Conservation (phyloP, 108 stramenopile species). For the Nitzschia sp. region DNA sequence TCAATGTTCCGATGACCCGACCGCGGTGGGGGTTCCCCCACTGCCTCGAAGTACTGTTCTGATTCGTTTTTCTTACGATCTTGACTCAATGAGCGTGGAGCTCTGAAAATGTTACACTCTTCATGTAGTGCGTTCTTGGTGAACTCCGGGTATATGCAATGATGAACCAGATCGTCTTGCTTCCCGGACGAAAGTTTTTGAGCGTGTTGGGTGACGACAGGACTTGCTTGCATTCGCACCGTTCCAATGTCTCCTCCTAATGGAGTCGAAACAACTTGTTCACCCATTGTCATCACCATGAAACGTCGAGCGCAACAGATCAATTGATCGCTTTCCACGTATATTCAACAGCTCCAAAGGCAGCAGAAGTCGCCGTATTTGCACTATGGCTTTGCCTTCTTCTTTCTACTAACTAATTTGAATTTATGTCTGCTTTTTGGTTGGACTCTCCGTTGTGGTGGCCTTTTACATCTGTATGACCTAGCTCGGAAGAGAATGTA, state of each 20-base stretch:
- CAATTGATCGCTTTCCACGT: too few relatives aligned
- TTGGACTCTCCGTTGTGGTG: too few relatives aligned
- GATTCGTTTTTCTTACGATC: constrained; percentile 61
- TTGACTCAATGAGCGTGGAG: constrained; percentile 32
- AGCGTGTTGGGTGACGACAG: neutral
- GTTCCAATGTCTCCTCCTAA: neutral
- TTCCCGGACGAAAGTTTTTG: neutral
- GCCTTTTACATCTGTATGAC: too few relatives aligned
- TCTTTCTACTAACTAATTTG: too few relatives aligned
- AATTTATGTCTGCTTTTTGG: too few relatives aligned
- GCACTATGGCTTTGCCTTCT: too few relatives aligned
- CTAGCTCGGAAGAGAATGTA: too few relatives aligned
- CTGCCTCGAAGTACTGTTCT: constrained; percentile 73
- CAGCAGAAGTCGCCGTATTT: too few relatives aligned
- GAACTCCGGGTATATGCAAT: neutral
- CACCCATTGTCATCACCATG: neutral
- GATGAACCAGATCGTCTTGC: too few relatives aligned
- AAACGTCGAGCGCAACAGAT: neutral
- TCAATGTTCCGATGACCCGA: constrained; percentile 35
- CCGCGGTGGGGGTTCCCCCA: constrained; percentile 57
- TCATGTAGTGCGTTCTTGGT: constrained; percentile 5
- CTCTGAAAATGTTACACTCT: neutral
- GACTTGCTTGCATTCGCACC: neutral
- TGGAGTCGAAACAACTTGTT: neutral
- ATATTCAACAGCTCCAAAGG: too few relatives aligned